Base-by-base conservation (phyloP, 345 rosid species). In the Limnanthes douglasii region DNA sequence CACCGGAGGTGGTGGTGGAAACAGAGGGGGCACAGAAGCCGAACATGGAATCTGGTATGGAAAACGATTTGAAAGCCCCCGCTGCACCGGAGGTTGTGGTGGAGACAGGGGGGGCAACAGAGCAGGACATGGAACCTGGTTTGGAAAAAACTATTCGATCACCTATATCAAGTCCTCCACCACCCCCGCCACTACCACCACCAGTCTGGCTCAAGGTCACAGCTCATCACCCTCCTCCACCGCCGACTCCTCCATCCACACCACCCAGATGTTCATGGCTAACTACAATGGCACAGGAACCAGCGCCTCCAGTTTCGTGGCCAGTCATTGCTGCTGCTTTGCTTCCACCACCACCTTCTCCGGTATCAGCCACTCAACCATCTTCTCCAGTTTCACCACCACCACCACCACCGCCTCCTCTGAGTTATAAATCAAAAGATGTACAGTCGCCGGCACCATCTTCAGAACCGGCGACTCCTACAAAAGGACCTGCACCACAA, bases 401-500 rank as follows among this genome's bases (percentile, higher is more conserved):
- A 8, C 44, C 48, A 0, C 63, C 66, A 5, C 59, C 46, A 10
- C 54, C 52, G 14, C 54, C 32, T 0, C n/a, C n/a, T n/a, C n/a
- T n/a, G n/a, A n/a, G n/a, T 38, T n/a, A n/a, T n/a, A n/a, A n/a
- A n/a, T n/a, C n/a, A n/a, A n/a, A n/a, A n/a, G n/a, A n/a, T n/a
- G 29, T 25, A 31, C 36, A 18, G 11, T 27, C 10, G 27, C 27
- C 30, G 35, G 17, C 41, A 0, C 62, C 59, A 0, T 46, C 54
- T 0, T 39, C 66, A 21, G 53, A 51, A 0, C 61, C 62, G 5
- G 28, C 26, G 33, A 30, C 43, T 15, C 8, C 17, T 2, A 13
- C 18, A 7, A 45, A 35, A 2, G 37, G 9, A 16, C 15, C 48
- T 4, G 21, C 23, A 3, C 73, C 73, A 0, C 73, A 66, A 8